Conservation (phyloP, 805 yeast genomes). For the Wickerhamomyces subpelliculosus region DNA sequence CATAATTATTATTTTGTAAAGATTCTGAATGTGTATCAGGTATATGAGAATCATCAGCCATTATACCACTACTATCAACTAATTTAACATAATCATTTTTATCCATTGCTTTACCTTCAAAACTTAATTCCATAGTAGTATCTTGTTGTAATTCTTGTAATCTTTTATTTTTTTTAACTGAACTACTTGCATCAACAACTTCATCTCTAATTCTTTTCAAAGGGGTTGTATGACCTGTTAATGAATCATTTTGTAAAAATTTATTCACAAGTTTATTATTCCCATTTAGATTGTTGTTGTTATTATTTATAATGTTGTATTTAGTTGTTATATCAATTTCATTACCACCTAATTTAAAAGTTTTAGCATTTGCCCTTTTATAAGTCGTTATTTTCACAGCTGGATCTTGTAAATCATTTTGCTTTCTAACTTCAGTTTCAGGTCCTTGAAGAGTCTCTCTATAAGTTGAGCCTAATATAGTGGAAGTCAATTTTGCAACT, state of each 20-base stretch:
- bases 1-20: constrained; percentile 4
- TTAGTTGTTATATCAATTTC: constrained; percentile 11
- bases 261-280: constrained; percentile 6
- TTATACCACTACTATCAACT: constrained; percentile 30
- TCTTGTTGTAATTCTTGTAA: constrained; percentile 7
- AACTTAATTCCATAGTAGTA: constrained; percentile 31
- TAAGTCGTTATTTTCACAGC: constrained; percentile 5
- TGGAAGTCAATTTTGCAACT: neutral
- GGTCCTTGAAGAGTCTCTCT: neutral
- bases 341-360: constrained; percentile 12
- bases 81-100: constrained; percentile 33
- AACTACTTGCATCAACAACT: constrained; percentile 14
- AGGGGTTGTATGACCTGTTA: constrained; percentile 15
- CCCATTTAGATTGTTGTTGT: neutral
- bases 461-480: neutral
- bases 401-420: constrained; percentile 6
- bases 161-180: constrained; percentile 21
- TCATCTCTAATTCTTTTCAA: constrained; percentile 24
- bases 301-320: neutral
- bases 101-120: constrained; percentile 40
- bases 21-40: constrained; percentile 7
- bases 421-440: neutral
- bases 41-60: constrained; percentile 23
- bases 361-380: constrained; percentile 7
- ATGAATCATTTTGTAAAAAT: constrained; percentile 4